Percentiles rank a stretch among this genome's conserved stretches.
Evolutionary conservation across 208 protist species (phyloP).

Genomic region (Tritrichomonas foetus): DNA sequence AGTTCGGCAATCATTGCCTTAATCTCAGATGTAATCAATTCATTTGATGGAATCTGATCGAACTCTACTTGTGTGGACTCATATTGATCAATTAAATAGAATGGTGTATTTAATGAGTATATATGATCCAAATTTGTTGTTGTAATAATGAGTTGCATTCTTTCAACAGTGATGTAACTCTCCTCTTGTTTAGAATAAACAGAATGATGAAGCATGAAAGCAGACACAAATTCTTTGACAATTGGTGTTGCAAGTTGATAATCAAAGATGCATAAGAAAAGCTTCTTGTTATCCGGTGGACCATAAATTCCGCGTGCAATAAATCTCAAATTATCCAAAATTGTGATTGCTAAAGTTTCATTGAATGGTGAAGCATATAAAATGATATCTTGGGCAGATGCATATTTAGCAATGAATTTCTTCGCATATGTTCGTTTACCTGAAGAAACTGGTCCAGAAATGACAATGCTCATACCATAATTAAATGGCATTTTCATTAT

Average conservation of each 20-base stretch:
- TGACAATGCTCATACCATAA: not conserved
- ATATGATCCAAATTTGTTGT: not conserved
- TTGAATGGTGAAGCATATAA: slow-evolving; percentile 11
- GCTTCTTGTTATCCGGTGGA: not conserved
- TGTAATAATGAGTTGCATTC: not conserved
- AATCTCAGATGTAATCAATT: not conserved
- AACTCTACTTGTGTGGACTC: not conserved
- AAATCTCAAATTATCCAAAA: not conserved
- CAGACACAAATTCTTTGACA: not conserved
- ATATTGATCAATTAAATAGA: not conserved
- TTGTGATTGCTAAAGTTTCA: not conserved
- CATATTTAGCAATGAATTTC: not conserved
- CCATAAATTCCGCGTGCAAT: not conserved
- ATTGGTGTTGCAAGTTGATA: not conserved
- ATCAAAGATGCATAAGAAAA: not conserved
- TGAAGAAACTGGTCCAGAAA: not conserved
- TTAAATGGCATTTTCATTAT: no score
- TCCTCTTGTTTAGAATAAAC: not conserved
- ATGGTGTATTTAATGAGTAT: not conserved
- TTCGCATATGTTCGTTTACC: not conserved
- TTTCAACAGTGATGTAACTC: not conserved
- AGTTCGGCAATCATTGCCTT: not conserved
- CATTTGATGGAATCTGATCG: not conserved
- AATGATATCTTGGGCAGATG: not conserved
- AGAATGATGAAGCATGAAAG: not conserved